These are phyloP conservation scores for Aschersonia sp. DNA, from an alignment of 2,329 filamentous ascomycete genomes.

Conservation along the genomic window DNA sequence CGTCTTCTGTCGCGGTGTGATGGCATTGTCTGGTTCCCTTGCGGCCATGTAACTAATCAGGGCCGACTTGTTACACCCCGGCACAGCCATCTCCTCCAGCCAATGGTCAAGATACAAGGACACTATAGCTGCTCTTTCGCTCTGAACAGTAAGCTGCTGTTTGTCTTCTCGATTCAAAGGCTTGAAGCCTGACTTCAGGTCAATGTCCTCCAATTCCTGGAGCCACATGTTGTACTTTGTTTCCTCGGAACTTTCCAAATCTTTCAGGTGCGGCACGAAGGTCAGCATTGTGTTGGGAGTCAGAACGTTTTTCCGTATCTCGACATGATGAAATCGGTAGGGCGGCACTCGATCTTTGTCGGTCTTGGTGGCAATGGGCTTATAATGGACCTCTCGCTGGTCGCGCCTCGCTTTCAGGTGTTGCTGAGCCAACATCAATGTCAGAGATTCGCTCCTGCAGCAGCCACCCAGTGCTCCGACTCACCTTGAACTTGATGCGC, in stretches of 20 bases:
- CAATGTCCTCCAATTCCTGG: constrained; percentile 40
- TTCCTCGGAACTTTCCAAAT: constrained; percentile 41
- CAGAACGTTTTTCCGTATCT: constrained; percentile 43
- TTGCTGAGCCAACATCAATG: constrained; percentile 17
- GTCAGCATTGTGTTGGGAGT: constrained; percentile 45
- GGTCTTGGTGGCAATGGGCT: constrained; percentile 31
- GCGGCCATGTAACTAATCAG: constrained; percentile 39
- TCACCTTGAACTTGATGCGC: constrained; percentile 36
- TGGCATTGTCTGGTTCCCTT: constrained; percentile 28
- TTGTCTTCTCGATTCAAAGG: constrained; percentile 37
- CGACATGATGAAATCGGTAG: constrained; percentile 45
- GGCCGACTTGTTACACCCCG: constrained; percentile 35
- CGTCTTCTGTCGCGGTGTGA: constrained; percentile 39
- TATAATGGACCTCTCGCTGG: constrained; percentile 24
- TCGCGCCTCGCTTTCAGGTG: constrained; percentile 29
- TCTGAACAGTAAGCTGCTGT: constrained; percentile 29
- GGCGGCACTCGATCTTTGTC: constrained; percentile 37
- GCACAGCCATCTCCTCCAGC: constrained; percentile 33
- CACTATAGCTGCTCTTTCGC: constrained; percentile 36
- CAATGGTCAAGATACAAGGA: constrained; percentile 39
- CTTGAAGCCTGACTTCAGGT: constrained; percentile 41
- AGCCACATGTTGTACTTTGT: constrained; percentile 40
- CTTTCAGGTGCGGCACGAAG: constrained; percentile 43
- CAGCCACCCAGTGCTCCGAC: background rate
- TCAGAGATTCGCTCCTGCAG: too few relatives aligned